Evolutionary conservation across 352 stramenopile species (phyloP), one percentile per base, ranked within the genome.

Genomic region (Phytophthora quininea): DNA sequence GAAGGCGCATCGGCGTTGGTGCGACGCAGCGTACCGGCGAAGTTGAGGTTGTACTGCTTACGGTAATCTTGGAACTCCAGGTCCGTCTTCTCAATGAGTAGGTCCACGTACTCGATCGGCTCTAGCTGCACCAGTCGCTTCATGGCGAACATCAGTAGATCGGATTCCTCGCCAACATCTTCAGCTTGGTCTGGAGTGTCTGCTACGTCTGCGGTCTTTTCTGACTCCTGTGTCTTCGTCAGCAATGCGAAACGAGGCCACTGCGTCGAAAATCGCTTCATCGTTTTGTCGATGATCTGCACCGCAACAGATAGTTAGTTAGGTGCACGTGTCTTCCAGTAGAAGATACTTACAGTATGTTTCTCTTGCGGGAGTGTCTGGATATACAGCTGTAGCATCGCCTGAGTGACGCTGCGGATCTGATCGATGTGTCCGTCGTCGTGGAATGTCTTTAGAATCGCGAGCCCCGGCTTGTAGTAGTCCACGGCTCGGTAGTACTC

Each of bases 401-500:
- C 42, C 33, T 84, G 72, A 4, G 74, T 84, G 12, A 88, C 64
- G 10, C 63, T 76, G 4, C 67, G 70, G 29, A 88, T 70, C 35
- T 81, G 66, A 27, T 68, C 58, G 1, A 77, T 47, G 14, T 49
- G 32, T n/a, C 74, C 55, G 19, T 77, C 69, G 6, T 74, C 54
- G 2, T 10, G 30, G 1, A 74, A 37, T 3, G 62, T 60, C 14
- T 83, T 89, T 7, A 88, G 52, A 24, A 65, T 55, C 1, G 8
- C 53, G 8, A 88, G 59, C 2, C 73, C 79, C 31, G 66, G 57
- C 10, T 73, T 74, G 19, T 82, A 86, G 66, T 79, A 88, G 38
- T 90, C 81, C 0, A 90, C 55, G 1, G 81, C 82, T 47, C 85
- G 79, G 31, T 81, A 90, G 7, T 48, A n/a, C 32, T 93, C 85